A percentile compares a stretch with the other conserved stretches of the same genome.
Evolutionary conservation across 805 yeast species (phyloP).

Genomic region (Metschnikowia lachancei): DNA sequence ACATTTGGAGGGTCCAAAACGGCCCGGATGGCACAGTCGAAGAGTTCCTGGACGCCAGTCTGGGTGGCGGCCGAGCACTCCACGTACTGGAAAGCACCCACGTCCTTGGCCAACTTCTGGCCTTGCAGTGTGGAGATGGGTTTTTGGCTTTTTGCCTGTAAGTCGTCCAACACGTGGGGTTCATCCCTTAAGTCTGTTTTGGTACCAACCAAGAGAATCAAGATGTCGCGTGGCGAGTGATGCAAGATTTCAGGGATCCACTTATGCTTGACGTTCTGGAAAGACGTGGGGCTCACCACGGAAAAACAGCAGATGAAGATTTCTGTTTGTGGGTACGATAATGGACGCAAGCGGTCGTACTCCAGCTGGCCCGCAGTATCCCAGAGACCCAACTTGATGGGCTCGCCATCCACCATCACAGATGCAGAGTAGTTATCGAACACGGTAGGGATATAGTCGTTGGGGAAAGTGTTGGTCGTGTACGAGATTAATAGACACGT

Average conservation of each 20-base stretch:
- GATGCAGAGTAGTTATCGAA: conserved; percentile 89
- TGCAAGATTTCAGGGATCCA: conserved; percentile 81
- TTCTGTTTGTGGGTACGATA: conserved; percentile 90
- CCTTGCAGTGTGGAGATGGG: conserved; percentile 69
- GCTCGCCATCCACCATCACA: conserved; percentile 77
- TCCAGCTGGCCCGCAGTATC: conserved; percentile 96
- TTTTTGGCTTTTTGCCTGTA: conserved; percentile 56
- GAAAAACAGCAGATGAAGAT: conserved; percentile 85
- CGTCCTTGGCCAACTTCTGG: conserved; percentile 59
- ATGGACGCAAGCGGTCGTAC: conserved; percentile 83
- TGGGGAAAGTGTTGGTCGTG: conserved; percentile 90
- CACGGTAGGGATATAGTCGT: conserved; percentile 91
- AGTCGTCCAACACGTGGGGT: conserved; percentile 66
- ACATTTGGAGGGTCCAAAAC: conserved; percentile 54
- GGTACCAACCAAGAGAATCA: conserved; percentile 80
- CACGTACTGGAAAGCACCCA: conserved; percentile 69
- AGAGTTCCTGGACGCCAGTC: conserved; percentile 78
- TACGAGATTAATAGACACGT: conserved; percentile 84
- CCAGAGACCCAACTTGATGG: conserved; percentile 85
- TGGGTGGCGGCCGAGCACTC: conserved; percentile 93
- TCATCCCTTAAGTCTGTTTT: conserved; percentile 84
- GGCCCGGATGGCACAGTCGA: conserved; percentile 75
- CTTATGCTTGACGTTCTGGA: conserved; percentile 74
- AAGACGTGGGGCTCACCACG: conserved; percentile 75
- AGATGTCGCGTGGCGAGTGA: conserved; percentile 70